Conservation (phyloP, 768 basidiomycete species). For the Mycena pura region DNA sequence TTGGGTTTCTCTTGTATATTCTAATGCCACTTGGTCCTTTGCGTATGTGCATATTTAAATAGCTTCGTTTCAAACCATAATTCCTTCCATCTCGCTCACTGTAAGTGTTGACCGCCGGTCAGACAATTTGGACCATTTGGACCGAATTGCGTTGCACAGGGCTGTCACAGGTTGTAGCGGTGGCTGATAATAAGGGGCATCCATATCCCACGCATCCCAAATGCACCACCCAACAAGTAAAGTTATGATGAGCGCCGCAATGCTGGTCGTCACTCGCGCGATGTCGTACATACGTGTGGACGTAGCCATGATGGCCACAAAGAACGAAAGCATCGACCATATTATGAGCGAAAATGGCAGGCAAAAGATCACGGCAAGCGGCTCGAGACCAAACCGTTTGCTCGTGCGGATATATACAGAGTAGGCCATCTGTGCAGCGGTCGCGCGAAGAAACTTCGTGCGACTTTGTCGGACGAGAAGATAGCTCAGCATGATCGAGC, state of each 20-base stretch:
- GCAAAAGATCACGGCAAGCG: conserved; percentile 50
- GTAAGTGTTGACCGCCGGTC: no score
- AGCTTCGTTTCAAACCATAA: background rate
- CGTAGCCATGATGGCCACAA: background rate
- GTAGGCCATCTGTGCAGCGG: conserved; percentile 29
- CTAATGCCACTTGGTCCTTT: no score
- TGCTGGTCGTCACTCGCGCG: background rate
- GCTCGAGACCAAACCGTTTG: conserved; percentile 44
- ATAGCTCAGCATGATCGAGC: conserved; percentile 39
- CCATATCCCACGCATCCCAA: conserved; percentile 22
- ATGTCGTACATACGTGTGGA: background rate
- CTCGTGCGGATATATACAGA: conserved; percentile 31
- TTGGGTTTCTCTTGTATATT: background rate
- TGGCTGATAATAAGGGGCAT: background rate
- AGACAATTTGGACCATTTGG: no score
- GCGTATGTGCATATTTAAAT: no score
- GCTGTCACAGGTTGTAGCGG: background rate
- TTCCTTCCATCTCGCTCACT: no score
- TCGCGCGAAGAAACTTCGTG: conserved; percentile 27
- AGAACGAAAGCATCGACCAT: conserved; percentile 38
- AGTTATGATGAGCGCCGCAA: background rate
- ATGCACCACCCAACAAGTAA: conserved; percentile 13
- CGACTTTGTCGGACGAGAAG: conserved; percentile 40
- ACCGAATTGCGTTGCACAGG: background rate
- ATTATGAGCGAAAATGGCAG: conserved; percentile 52